A percentile compares a stretch with the other conserved stretches of the same genome.
Conservation (phyloP, 352 stramenopile genomes). For the Phytophthora chlamydospora region DNA sequence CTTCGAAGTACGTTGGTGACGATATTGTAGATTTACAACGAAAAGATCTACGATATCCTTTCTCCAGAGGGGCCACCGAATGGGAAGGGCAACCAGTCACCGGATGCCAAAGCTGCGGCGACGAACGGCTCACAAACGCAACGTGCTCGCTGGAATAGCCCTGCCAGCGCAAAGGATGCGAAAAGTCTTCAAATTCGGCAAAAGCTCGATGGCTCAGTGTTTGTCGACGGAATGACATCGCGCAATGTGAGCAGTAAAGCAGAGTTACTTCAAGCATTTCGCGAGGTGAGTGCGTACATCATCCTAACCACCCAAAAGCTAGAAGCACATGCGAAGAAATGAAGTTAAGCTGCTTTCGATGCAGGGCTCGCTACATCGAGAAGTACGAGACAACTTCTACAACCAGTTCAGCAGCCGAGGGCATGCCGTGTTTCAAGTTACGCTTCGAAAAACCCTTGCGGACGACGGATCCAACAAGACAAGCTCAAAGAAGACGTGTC, state of each 20-base stretch:
- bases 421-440: conserved; percentile 79
- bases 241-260: conserved; percentile 44
- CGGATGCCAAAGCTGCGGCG: conserved; percentile 16
- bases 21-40: conserved; percentile 69
- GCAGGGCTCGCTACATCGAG: conserved; percentile 66
- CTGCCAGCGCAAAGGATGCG: conserved; percentile 50
- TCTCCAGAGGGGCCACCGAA: conserved; percentile 26
- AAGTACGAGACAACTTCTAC: conserved; percentile 78
- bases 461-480: conserved; percentile 5
- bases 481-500: conserved; percentile 37
- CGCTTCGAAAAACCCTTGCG: conserved; percentile 47
- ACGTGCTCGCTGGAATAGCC: conserved; percentile 63
- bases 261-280: conserved; percentile 67
- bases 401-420: conserved; percentile 74
- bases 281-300: conserved; percentile 41
- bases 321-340: not conserved
- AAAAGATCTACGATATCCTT: conserved; percentile 81
- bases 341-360: not conserved
- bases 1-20: no score
- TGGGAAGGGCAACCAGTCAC: conserved; percentile 17
- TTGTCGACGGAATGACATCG: conserved; percentile 73
- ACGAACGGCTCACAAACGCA: conserved; percentile 27
- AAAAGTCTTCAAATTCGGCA: conserved; percentile 63
- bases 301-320: no score
- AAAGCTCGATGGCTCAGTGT: conserved; percentile 69